Percentiles rank a stretch among this genome's conserved stretches.
Conservation (phyloP, 352 stramenopile species). For the Phytophthora agathidicida region DNA sequence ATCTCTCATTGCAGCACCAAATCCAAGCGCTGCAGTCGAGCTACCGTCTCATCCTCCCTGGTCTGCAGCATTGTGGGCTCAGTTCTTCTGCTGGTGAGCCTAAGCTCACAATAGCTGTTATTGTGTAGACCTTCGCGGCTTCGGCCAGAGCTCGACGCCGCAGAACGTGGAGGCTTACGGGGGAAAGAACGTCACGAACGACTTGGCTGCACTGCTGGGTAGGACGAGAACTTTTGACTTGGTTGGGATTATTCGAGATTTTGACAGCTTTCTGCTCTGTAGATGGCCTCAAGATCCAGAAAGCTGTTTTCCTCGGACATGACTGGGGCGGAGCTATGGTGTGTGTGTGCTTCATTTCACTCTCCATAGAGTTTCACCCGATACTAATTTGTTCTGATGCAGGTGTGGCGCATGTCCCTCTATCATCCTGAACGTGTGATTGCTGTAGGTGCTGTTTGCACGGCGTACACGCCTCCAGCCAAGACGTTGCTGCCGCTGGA, state of each 20-base stretch:
- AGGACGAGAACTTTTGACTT: background rate
- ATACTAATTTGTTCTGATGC: constrained; percentile 2
- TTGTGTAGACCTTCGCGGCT: constrained; percentile 59
- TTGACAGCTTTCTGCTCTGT: too few species aligned
- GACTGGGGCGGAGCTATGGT: constrained; percentile 71
- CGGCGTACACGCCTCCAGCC: constrained; percentile 61
- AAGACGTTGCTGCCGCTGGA: constrained; percentile 48
- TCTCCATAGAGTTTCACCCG: too few species aligned
- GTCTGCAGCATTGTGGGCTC: constrained; percentile 8
- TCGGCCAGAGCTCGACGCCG: constrained; percentile 61
- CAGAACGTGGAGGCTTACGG: constrained; percentile 56
- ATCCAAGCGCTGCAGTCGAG: constrained; percentile 50
- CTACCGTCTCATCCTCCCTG: constrained; percentile 66
- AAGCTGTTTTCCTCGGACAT: constrained; percentile 75
- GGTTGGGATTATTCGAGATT: background rate
- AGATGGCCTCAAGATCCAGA: constrained; percentile 71
- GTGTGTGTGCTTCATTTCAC: too few species aligned
- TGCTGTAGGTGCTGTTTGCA: constrained; percentile 67
- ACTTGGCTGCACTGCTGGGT: constrained; percentile 61
- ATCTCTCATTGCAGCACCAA: constrained; percentile 45
- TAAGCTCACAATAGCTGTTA: background rate
- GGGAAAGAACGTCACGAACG: constrained; percentile 59
- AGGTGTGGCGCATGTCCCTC: constrained; percentile 71
- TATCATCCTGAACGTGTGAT: constrained; percentile 68
- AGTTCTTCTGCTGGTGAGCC: background rate